A percentile compares a stretch with the other conserved stretches of the same genome.
These are phyloP conservation scores for Tetraselmis striata DNA, from an alignment of 139 green algal species.

Conservation along the genomic window DNA sequence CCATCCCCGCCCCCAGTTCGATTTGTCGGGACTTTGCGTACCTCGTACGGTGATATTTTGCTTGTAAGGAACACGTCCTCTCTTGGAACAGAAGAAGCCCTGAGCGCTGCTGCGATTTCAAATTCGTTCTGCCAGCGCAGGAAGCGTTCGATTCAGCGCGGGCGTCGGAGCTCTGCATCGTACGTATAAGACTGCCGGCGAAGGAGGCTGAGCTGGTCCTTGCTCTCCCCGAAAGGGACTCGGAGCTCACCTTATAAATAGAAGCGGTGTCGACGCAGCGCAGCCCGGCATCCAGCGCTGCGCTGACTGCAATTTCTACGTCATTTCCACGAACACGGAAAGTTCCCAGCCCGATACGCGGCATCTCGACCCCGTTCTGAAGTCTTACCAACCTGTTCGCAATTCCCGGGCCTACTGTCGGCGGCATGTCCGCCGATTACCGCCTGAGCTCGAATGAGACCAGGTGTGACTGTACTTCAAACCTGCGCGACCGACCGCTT, in stretches of 20 bases:
- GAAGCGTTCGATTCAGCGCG: not conserved
- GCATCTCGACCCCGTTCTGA: not conserved
- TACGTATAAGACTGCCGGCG: not conserved
- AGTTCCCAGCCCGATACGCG: not conserved
- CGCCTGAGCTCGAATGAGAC: too few relatives aligned
- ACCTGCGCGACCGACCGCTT: too few relatives aligned
- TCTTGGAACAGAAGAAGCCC: not conserved
- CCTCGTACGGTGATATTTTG: not conserved
- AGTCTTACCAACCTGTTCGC: not conserved
- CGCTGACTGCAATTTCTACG: not conserved
- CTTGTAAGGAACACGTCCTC: not conserved
- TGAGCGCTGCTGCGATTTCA: not conserved
- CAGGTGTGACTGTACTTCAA: too few relatives aligned
- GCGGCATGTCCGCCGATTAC: too few relatives aligned
- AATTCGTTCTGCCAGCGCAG: not conserved
- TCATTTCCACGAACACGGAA: not conserved
- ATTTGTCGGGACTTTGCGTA: not conserved
- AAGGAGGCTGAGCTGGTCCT: not conserved
- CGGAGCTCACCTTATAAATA: not conserved
- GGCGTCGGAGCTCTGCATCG: not conserved
- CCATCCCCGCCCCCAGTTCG: too few relatives aligned
- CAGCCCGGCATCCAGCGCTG: not conserved
- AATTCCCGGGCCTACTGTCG: too few relatives aligned
- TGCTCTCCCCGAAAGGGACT: too few relatives aligned
- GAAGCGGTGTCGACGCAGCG: not conserved